phyloP scores from a whole-genome alignment of 768 basidiomycete genomes.

The Pleurotus djamor region DNA sequence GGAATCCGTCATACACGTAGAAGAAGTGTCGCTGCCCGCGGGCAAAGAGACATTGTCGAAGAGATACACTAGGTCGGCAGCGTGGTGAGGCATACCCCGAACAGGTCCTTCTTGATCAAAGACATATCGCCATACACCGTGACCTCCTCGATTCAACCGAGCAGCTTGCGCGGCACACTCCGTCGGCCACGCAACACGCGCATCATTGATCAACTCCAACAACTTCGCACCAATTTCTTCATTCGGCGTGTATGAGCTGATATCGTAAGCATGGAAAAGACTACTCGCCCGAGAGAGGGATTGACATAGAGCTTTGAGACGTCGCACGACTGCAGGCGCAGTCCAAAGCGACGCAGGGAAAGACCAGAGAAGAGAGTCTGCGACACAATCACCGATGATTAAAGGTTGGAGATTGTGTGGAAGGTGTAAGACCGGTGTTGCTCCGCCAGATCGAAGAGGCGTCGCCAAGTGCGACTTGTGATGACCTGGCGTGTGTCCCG shows the following conservation, averaged over 20 bases:
- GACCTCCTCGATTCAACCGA: conserved; percentile 47
- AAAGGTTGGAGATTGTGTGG: conserved; percentile 55
- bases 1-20: conserved; percentile 12
- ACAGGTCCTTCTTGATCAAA: conserved; percentile 80
- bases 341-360: conserved; percentile 62
- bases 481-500: background rate
- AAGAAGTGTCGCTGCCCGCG: conserved; percentile 19
- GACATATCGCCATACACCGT: conserved; percentile 75
- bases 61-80: conserved; percentile 71
- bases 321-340: conserved; percentile 54
- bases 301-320: conserved; percentile 74
- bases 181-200: conserved; percentile 75
- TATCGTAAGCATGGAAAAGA: conserved; percentile 71
- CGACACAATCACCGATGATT: conserved; percentile 72
- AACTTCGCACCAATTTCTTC: conserved; percentile 69
- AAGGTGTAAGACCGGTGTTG: conserved; percentile 16
- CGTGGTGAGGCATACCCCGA: conserved; percentile 65
- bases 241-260: conserved; percentile 54
- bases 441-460: background rate
- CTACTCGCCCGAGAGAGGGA: conserved; percentile 59
- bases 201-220: conserved; percentile 74
- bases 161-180: conserved; percentile 58
- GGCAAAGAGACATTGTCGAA: conserved; percentile 74
- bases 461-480: background rate
- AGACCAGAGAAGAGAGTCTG: conserved; percentile 66